Evolutionary conservation across 2,329 filamentous ascomycete genomes (phyloP), one percentile per base, ranked within the genome.

Genomic region (Aureobasidium sp.): DNA sequence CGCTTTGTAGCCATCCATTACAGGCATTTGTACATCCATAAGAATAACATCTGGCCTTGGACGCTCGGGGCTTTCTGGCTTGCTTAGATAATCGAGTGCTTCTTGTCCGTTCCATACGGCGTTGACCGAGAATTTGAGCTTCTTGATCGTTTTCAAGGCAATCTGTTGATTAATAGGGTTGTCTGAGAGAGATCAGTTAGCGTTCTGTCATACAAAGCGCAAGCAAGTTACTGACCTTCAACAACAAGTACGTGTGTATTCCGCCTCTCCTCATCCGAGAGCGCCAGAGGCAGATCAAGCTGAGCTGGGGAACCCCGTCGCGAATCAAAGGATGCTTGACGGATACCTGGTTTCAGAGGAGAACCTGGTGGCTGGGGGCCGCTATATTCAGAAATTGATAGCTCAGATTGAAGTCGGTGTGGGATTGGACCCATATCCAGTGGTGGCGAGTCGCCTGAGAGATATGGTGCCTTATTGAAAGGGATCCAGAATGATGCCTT

Each of bases 101-200:
- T 93, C 89, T 71, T 88, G 84, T 27, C 89, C 89, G 67, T 91
- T 91, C 86, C 87, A 90, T 0, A 86, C 85, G 1, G 88, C 88
- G 7, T 79, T 82, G 4, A 88, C 88, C 5, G 81, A 82, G 68
- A 91, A 91, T 1, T 87, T 85, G 11, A 92, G 81, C 68, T 89
- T 90, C 63, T 80, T 81, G 66, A 92, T 90, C 0, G 87, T 89
- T 68, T 87, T 89, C 29, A 87, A 81, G 2, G 89, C 89, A 65
- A 91, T 90, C 69, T 89, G 87, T 70, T 90, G 87, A 67, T 90
- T 90, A 65, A 88, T 87, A 66, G 71, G 74, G 72, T 75, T 70
- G 34, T 62, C 60, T 62, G 31, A 9, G 9, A 14, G n/a, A 27
- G 15, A n/a, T 5, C 2, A 6, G 22, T 59, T 20, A 49, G 56